Evolutionary conservation across 2,329 filamentous ascomycete genomes (phyloP), one percentile per base, ranked within the genome.

Genomic region (Verticillium isaacii): DNA sequence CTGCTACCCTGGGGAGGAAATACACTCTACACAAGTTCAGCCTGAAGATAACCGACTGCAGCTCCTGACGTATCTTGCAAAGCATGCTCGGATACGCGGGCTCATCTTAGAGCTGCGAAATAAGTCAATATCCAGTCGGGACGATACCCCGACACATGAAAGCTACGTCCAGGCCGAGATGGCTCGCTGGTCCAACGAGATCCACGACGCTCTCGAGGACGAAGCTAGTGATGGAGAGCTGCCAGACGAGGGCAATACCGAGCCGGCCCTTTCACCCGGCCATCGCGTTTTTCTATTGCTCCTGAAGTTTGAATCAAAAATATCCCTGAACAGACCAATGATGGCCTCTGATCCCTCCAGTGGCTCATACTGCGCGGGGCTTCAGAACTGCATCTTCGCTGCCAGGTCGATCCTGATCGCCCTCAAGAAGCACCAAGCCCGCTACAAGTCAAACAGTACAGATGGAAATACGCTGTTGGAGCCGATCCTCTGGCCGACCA

Each of bases 31-130:
- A 29, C n/a, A 56, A 1, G 5, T 41, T 2, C 67, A 69, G 1
- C 66, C 65, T 3, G 37, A 63, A 50, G 67, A 71, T 65, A 54
- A 65, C 45, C 70, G 75, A 4, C 66, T 81, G 5, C 70, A 71
- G 4, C 66, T 81, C 0, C 68, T 80, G 0, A 72, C 70, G 0
- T 73, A 75, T 37, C 69, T 83, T 2, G 75, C 78, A 0, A 81
- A 79, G 23, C 82, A 83, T 60, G 78, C 80, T 0, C 72, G 77
- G 7, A 77, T 84, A 50, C 74, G 81, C 0, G 82, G 82, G 0
- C 71, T 82, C 3, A 82, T 84, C 14, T 71, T 84, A 9, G 82
- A 84, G 62, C 69, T 84, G 1, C 77, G 82, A 11, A 83, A 83
- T 60, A 84, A 83, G 59, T 80, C 77, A 0, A 75, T 83, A n/a